Evolutionary conservation across 164 flowering plant species (phyloP).

Genomic region (Tetrastigma voinierianum): DNA sequence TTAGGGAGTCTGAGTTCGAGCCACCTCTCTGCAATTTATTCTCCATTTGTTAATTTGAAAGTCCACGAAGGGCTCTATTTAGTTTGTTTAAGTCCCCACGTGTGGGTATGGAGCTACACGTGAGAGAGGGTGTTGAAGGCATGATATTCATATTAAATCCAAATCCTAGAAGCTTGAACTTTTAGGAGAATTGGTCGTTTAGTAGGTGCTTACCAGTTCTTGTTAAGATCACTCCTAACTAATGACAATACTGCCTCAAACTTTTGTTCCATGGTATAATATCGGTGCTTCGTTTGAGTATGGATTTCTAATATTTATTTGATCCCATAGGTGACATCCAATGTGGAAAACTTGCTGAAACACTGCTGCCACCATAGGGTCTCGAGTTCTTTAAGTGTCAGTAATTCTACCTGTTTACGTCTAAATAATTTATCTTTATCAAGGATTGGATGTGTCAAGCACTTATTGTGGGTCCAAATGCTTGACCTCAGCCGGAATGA

Average conservation of each 20-base stretch:
- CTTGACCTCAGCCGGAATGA: conserved; percentile 91
- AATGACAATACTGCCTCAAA: not conserved
- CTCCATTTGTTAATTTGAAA: no score
- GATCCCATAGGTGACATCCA: conserved; percentile 56
- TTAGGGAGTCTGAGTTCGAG: no score
- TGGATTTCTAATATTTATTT: not conserved
- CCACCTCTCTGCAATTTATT: no score
- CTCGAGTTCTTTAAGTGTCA: conserved; percentile 14
- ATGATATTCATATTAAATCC: no score
- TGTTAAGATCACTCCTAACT: no score
- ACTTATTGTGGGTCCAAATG: conserved; percentile 81
- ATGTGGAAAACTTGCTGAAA: conserved; percentile 44
- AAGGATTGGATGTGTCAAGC: conserved; percentile 62
- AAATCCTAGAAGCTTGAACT: no score
- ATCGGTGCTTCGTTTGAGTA: not conserved
- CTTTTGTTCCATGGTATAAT: not conserved
- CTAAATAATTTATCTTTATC: conserved; percentile 68
- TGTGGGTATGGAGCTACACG: no score
- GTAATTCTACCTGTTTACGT: conserved; percentile 39
- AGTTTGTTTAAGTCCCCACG: no score
- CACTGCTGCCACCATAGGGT: conserved; percentile 43
- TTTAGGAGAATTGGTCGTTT: no score
- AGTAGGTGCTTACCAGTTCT: no score
- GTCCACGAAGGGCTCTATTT: no score
- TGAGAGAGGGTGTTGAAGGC: no score